These are phyloP conservation scores for Candida nanaspora DNA, from an alignment of 805 yeast genomes.

Conservation along the genomic window DNA sequence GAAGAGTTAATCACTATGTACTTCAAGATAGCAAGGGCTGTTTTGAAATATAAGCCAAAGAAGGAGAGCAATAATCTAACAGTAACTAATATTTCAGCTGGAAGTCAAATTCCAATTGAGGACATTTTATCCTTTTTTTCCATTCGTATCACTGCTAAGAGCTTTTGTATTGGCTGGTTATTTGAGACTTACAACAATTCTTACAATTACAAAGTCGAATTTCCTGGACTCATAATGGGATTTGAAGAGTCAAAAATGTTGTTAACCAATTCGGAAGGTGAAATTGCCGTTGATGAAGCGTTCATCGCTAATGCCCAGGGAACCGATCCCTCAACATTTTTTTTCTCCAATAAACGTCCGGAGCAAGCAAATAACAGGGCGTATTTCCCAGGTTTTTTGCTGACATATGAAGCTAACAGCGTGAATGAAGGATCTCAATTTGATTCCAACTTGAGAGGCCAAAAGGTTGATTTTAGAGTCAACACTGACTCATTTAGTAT, in stretches of 20 bases:
- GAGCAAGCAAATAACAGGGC: conserved; percentile 49
- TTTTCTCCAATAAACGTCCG: conserved; percentile 38
- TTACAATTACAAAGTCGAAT: conserved; percentile 1
- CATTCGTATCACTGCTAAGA: conserved; percentile 51
- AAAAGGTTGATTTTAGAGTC: conserved; percentile 58
- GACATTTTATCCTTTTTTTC: conserved; percentile 34
- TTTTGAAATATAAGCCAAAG: conserved; percentile 1
- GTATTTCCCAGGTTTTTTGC: conserved; percentile 61
- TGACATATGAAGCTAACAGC: conserved; percentile 32
- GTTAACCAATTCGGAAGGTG: conserved; percentile 55
- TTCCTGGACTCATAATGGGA: conserved; percentile 74
- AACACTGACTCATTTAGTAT: conserved; percentile 48
- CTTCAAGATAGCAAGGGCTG: conserved; percentile 5
- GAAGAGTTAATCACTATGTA: conserved; percentile 16
- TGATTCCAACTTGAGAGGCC: conserved; percentile 53
- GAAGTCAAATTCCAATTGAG: conserved; percentile 9
- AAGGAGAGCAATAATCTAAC: not conserved
- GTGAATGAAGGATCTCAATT: conserved; percentile 27
- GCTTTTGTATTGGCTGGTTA: conserved; percentile 74
- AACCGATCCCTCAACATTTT: conserved; percentile 37
- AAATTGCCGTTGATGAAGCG: conserved; percentile 60
- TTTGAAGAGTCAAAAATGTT: conserved; percentile 67
- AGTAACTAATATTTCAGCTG: not conserved
- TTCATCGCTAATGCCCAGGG: conserved; percentile 71
- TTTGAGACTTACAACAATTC: conserved; percentile 37